Conservation (phyloP, 1,139 yeast genomes). For the Geotrichum citri-aurantii region DNA sequence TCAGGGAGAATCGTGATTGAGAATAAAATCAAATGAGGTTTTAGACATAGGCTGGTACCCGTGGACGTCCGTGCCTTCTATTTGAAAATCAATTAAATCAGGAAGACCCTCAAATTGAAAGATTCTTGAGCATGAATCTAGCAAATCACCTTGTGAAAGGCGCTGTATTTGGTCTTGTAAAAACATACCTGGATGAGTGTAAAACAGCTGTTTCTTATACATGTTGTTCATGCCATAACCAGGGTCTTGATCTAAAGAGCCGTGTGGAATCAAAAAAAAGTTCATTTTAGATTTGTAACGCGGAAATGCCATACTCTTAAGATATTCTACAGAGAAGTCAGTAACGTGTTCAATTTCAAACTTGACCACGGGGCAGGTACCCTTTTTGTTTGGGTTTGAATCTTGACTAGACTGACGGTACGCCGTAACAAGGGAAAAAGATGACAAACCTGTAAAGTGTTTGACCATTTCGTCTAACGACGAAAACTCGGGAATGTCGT, state of each 20-base stretch:
- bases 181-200: slow-evolving; percentile 15
- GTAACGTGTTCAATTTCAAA: slow-evolving; percentile 13
- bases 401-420: slow-evolving; percentile 16
- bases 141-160: not conserved
- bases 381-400: slow-evolving; percentile 11
- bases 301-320: slow-evolving; percentile 18
- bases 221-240: not conserved
- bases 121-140: slow-evolving; percentile 7
- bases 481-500: slow-evolving; percentile 7
- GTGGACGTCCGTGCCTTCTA: not conserved
- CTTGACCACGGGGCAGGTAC: slow-evolving; percentile 20
- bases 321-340: slow-evolving; percentile 16
- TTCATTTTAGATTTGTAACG: slow-evolving; percentile 19
- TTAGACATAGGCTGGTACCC: not conserved
- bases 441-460: slow-evolving; percentile 6
- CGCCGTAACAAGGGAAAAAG: slow-evolving; percentile 16
- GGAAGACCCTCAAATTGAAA: not conserved
- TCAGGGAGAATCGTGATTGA: no score
- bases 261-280: slow-evolving; percentile 12
- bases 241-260: not conserved
- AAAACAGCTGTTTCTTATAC: slow-evolving; percentile 4
- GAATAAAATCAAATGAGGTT: not conserved
- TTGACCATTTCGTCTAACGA: slow-evolving; percentile 12
- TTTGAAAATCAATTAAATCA: slow-evolving; percentile 5
- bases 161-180: slow-evolving; percentile 15